phyloP scores from a whole-genome alignment of 2,329 filamentous ascomycete species.

The Aspergillus pseudotamarii region DNA sequence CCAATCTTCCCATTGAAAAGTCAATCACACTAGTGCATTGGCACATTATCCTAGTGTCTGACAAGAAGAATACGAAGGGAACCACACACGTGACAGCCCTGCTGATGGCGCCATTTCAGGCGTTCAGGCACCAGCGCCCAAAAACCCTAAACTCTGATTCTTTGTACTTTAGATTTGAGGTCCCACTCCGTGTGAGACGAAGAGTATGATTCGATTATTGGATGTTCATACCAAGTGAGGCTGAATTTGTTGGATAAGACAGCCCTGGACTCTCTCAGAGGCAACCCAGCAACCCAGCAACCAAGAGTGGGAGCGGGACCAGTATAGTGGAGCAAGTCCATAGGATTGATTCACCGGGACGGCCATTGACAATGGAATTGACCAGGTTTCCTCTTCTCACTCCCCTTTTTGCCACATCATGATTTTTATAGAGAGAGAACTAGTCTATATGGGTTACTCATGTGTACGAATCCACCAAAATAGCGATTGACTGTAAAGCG shows the following conservation, averaged over 20 bases:
- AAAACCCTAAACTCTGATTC: not conserved
- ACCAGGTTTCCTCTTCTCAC: not conserved
- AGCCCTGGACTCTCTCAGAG: not conserved
- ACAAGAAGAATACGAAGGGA: not conserved
- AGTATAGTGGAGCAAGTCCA: constrained; percentile 7
- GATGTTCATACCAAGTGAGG: not conserved
- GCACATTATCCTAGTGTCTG: not conserved
- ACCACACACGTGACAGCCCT: not conserved
- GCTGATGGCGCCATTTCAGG: not conserved
- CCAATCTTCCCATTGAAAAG: not conserved
- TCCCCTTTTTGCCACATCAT: not conserved
- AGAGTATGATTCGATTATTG: not conserved
- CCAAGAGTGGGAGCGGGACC: not conserved
- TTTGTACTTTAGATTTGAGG: not conserved
- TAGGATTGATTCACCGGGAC: constrained; percentile 10
- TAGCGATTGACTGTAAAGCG: not conserved
- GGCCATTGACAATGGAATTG: constrained; percentile 4
- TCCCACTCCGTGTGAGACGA: not conserved
- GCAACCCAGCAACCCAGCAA: constrained; percentile 4
- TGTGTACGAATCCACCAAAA: not conserved
- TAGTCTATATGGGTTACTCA: not conserved
- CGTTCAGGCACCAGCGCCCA: not conserved
- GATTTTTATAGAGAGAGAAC: not conserved
- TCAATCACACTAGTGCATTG: not conserved
- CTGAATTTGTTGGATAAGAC: not conserved